Percentiles rank a stretch among this genome's conserved stretches.
These are phyloP conservation scores for Penicillium sumatraense DNA, from an alignment of 2,329 filamentous ascomycete species.

Conservation along the genomic window DNA sequence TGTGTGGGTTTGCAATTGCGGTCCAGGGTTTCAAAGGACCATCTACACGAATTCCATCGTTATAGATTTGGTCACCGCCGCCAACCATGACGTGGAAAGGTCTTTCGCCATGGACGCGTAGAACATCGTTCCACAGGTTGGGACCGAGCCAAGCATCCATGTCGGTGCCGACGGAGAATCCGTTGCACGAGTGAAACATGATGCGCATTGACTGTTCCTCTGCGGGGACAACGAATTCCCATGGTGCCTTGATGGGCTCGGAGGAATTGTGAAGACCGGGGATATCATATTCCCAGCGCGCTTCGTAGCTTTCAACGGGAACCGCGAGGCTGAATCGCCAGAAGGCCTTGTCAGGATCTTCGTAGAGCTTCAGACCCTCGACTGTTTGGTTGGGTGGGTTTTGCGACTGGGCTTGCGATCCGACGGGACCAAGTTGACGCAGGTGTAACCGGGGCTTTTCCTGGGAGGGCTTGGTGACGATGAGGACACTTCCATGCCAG, in stretches of 20 bases:
- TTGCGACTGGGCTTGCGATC: slow-evolving; percentile 26
- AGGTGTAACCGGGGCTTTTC: slow-evolving; percentile 63
- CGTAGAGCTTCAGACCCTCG: slow-evolving; percentile 61
- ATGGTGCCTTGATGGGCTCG: slow-evolving; percentile 58
- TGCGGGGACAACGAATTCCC: slow-evolving; percentile 62
- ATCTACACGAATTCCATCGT: slow-evolving; percentile 78
- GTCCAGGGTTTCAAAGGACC: slow-evolving; percentile 76
- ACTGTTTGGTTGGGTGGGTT: slow-evolving; percentile 25
- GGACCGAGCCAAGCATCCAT: slow-evolving; percentile 66
- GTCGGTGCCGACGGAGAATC: slow-evolving; percentile 69
- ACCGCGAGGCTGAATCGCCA: slow-evolving; percentile 63
- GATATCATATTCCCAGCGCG: slow-evolving; percentile 78
- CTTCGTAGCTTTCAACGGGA: slow-evolving; percentile 73
- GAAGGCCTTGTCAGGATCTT: slow-evolving; percentile 63
- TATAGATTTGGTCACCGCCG: slow-evolving; percentile 85
- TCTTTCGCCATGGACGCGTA: slow-evolving; percentile 62
- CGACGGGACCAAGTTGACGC: slow-evolving; percentile 39
- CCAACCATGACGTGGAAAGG: slow-evolving; percentile 77
- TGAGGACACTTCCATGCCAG: slow-evolving; percentile 85
- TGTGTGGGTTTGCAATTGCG: slow-evolving; percentile 63
- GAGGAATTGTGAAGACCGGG: slow-evolving; percentile 66
- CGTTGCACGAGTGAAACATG: slow-evolving; percentile 72
- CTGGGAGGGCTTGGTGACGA: slow-evolving; percentile 77
- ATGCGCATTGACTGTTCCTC: slow-evolving; percentile 68
- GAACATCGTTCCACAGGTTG: slow-evolving; percentile 67